Evolutionary conservation across 2,329 filamentous ascomycete genomes (phyloP).

Genomic region (Ceratocystis albifundus): DNA sequence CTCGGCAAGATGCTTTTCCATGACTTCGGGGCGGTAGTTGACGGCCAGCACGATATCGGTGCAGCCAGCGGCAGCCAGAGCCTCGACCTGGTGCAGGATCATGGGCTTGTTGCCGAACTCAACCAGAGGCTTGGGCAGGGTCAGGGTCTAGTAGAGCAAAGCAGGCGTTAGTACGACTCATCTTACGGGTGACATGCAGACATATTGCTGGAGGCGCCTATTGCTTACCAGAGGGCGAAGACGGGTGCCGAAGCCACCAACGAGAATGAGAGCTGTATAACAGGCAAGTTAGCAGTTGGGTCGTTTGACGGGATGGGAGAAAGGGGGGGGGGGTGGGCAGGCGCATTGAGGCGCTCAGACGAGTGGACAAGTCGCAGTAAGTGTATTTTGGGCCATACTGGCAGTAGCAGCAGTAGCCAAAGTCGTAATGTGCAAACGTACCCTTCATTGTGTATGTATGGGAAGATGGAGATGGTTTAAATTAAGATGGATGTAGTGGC

Average conservation of each 20-base stretch:
- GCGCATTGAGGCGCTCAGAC: neutral
- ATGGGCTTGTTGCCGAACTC: conserved; percentile 97
- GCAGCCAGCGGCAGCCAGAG: conserved; percentile 82
- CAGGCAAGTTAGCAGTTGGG: conserved; percentile 12
- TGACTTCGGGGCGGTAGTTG: conserved; percentile 96
- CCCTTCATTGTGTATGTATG: conserved; percentile 32
- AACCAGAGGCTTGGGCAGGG: conserved; percentile 91
- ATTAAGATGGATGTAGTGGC: conserved; percentile 19
- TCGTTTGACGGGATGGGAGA: too few species aligned
- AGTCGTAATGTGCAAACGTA: conserved; percentile 22
- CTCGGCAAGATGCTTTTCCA: conserved; percentile 87
- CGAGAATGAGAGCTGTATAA: conserved; percentile 79
- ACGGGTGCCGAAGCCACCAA: conserved; percentile 96
- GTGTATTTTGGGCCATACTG: neutral
- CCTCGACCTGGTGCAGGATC: conserved; percentile 97
- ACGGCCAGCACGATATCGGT: conserved; percentile 96
- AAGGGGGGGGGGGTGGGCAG: neutral
- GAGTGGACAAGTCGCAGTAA: neutral
- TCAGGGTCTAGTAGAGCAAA: conserved; percentile 59
- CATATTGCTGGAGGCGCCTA: neutral
- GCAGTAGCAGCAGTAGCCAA: neutral
- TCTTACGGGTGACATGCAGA: neutral
- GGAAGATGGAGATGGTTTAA: conserved; percentile 14
- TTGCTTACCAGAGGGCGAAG: conserved; percentile 77
- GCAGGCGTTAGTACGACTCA: neutral